Conservation (phyloP, 2,329 filamentous ascomycete species). For the Aurifilum marmelostoma region DNA sequence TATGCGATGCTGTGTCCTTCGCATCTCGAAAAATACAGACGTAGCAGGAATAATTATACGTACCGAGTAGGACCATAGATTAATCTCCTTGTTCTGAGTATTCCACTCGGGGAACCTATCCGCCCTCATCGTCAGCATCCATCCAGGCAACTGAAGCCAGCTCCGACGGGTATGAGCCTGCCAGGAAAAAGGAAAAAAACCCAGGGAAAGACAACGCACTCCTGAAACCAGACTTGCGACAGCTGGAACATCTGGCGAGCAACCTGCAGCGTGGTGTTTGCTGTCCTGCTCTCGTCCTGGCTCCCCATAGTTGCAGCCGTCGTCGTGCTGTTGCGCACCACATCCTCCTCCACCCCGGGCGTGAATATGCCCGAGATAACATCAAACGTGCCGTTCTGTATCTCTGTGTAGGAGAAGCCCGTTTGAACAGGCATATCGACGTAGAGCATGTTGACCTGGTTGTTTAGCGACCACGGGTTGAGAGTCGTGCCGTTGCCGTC, state of each 20-base stretch:
- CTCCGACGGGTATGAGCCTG: too few relatives aligned
- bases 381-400: constrained; percentile 32
- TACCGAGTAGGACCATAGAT: constrained; percentile 43
- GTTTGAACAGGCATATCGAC: constrained; percentile 62
- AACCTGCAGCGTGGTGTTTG: constrained; percentile 52
- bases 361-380: constrained; percentile 29
- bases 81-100: constrained; percentile 54
- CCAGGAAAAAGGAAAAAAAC: background rate
- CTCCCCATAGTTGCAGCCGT: constrained; percentile 53
- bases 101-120: constrained; percentile 53
- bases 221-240: constrained; percentile 58
- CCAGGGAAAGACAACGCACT: constrained; percentile 33
- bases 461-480: constrained; percentile 67
- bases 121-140: constrained; percentile 1
- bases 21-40: background rate
- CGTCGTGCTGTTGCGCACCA: constrained; percentile 43
- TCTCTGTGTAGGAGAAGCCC: constrained; percentile 39
- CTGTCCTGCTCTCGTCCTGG: constrained; percentile 46
- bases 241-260: constrained; percentile 58
- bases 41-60: background rate
- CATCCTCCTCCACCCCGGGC: constrained; percentile 37
- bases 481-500: constrained; percentile 52
- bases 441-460: constrained; percentile 69
- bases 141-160: too few relatives aligned
- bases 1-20: too few relatives aligned